Percentiles rank a stretch among this genome's conserved stretches.
phyloP scores from a whole-genome alignment of 345 rosid genomes.

The Aegle marmelos region DNA sequence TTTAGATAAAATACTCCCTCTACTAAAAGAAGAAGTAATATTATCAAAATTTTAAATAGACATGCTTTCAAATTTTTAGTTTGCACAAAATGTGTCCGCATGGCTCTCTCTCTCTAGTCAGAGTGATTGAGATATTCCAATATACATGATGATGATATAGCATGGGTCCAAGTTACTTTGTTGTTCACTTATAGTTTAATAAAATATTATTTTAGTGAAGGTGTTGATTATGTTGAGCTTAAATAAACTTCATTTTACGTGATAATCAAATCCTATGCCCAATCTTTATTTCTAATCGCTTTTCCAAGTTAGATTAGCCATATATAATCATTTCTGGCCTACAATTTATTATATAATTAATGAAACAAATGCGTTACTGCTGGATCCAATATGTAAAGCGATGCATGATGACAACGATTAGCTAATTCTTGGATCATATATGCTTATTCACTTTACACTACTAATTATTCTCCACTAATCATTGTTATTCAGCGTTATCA shows the following conservation, averaged over 20 bases:
- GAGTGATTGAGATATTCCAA: background rate
- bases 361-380: background rate
- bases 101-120: background rate
- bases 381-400: background rate
- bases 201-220: background rate
- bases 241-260: background rate
- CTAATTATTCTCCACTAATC: background rate
- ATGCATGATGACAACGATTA: background rate
- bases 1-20: no score
- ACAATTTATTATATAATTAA: background rate
- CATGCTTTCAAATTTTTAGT: no score
- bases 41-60: no score
- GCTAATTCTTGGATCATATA: background rate
- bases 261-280: background rate
- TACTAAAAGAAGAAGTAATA: no score
- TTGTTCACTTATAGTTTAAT: background rate
- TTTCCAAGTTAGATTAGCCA: no score
- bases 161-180: background rate
- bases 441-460: background rate
- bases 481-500: no score
- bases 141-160: background rate
- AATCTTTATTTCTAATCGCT: background rate
- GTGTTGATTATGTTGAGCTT: background rate
- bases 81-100: background rate
- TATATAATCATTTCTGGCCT: background rate